Base-by-base conservation (phyloP, 345 rosid species). In the Isatis tinctoria region DNA sequence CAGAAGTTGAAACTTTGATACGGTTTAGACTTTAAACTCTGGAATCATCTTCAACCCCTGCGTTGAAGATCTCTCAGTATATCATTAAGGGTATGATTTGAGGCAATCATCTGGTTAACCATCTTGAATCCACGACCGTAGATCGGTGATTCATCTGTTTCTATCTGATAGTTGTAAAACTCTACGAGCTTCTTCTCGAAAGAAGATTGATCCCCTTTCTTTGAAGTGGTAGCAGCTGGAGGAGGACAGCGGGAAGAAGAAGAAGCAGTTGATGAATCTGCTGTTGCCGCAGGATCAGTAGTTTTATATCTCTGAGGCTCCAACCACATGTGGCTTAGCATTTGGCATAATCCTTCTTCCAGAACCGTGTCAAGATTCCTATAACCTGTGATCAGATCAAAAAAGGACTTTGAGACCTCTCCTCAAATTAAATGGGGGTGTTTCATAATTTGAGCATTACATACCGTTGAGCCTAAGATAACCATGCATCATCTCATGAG, bases 401-500 rank as follows among this genome's bases (percentile, higher is more conserved):
- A 39, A 37, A 8, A 30, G 32, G 6, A 47, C 12, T 1, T 18
- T 47, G 26, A 11, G 9, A 8, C 12, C 52, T 47, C 24, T 47
- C 26, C 52, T 47, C 16, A 5, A 44, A n/a, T 2, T 10, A 47
- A 16, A 47, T 17, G 8, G 10, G 9, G 52, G 26, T 6, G 10
- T 47, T 18, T 2, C 52, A 47, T 17, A 5, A 47, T 8, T 47
- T 47, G 54, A 48, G 2, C 27, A 48, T 18, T 18, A 17, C 33
- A 5, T 30, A 93, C 98, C 98, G 65, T 90, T 84, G 44, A 94
- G 95, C 65, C 97, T 88, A 77, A 94, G 98, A 90, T 90, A 91
- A 0, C 97, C 98, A 6, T 94, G 97, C 98, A 91, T 94, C 93
- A 94, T 87, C 78, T 94, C 98, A 51, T 91, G 98, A 72, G 93